Evolutionary conservation across 2,329 filamentous ascomycete genomes (phyloP), one percentile per base, ranked within the genome.

Genomic region (Ceratocystis papillata): DNA sequence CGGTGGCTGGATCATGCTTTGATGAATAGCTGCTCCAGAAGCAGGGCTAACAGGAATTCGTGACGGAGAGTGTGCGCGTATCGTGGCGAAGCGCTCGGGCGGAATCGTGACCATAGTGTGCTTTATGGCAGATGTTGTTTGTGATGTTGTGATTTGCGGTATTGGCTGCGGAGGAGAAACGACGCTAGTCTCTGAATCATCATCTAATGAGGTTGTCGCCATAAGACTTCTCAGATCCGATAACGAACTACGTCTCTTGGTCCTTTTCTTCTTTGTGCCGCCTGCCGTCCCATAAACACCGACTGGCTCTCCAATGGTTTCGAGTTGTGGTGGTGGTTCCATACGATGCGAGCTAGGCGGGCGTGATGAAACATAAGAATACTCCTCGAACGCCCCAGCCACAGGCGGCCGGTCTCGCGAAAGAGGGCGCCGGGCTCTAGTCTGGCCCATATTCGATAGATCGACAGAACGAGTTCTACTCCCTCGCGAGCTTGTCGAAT

Each of bases 231-330:
- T 88, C 61, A 97, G 80, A 74, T 97, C 93, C 3, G 92, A 96
- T 53, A 97, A 77, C 30, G 92, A 96, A 76, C 92, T 96, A 73
- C 93, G 86, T 65, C 93, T 83, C 78, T 96, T 96, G 69, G 53
- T 65, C 77, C 87, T 92, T 73, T 83, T 86, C 57, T 79, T 76
- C n/a, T 74, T 73, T 70, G 77, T 80, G 0, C 73, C 68, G 0
- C 73, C 67, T 62, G 28, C 12, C 72, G 67, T 57, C 3, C 73
- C 69, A 7, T 71, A 69, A 4, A 81, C 79, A 17, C 75, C 75
- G 0, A 79, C 77, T 0, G 83, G 83, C 71, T 85, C 83, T 17
- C 82, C 82, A 62, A 85, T 85, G 0, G 83, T 85, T 71, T 83
- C 81, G 1, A 85, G 76, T 57, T 78, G 77, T 8, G 80, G 81